Evolutionary conservation across 202 grass and related monocot species (phyloP), one percentile per base, ranked within the genome.

Genomic region (Musa balbisiana): DNA sequence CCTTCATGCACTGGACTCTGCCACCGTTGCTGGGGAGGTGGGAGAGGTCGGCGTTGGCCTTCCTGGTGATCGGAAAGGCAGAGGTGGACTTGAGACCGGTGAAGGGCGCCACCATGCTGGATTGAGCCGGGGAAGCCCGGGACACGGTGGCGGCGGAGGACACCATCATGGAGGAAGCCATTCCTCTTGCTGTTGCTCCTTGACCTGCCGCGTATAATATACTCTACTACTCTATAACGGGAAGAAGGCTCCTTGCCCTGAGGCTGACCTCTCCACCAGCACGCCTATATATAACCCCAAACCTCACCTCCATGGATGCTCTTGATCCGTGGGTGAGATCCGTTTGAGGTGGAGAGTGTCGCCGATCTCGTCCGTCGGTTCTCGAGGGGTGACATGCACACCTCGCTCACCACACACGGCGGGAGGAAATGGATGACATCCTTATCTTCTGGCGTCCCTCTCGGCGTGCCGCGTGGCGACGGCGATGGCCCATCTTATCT

Each of bases 1-100:
- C 65, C 65, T 79, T 79, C 77, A 79, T 79, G 77, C 77, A 79
- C 52, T 79, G 77, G 11, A 79, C 77, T 43, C 66, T 55, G 52
- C 77, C 77, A 55, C 77, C 77, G 26, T 79, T 79, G 77, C 77
- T 60, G 3, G 77, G 77, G 53, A 79, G 77, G 65, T 23, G 15
- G 10, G 77, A 79, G 52, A 79, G 17, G 53, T 60, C 77, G 65
- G 25, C 24, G 25, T 5, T 71, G 20, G 19, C 52, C 53, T 17
- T 67, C 51, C 53, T 52, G 25, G 77, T 79, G 11, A 3, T 9
- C 15, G 77, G 77, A 66, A 79, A 70, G 16, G 77, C 65, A 1
- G 53, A 53, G 27, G 53, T 15, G 25, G 77, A 79, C 77, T 70
- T 79, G 53, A 71, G 77, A 1, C 65, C 77, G 77, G 77, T 70